Conservation (phyloP, 2,329 filamentous ascomycete species). For the Pyricularia grisea region DNA sequence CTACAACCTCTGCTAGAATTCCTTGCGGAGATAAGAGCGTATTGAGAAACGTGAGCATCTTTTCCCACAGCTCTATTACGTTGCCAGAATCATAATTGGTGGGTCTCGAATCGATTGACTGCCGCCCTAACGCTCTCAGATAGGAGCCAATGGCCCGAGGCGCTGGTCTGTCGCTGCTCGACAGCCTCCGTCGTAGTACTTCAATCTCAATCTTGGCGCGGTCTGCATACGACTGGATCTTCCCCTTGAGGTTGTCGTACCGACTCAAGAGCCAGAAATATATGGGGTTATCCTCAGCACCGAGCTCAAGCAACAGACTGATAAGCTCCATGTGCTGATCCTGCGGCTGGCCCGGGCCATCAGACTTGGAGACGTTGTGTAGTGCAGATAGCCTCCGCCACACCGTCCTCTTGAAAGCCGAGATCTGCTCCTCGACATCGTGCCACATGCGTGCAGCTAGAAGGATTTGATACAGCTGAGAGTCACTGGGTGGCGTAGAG, state of each 20-base stretch:
- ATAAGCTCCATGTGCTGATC: slow-evolving; percentile 90
- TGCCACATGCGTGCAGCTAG: slow-evolving; percentile 91
- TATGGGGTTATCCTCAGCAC: slow-evolving; percentile 91
- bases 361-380: slow-evolving; percentile 45
- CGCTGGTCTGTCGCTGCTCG: slow-evolving; percentile 61
- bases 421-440: slow-evolving; percentile 81
- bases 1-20: slow-evolving; percentile 77
- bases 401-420: slow-evolving; percentile 77
- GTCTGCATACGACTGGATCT: slow-evolving; percentile 71
- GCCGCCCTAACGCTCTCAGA: slow-evolving; percentile 63
- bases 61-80: slow-evolving; percentile 88
- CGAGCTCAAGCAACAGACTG: slow-evolving; percentile 78
- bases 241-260: slow-evolving; percentile 81
- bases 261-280: slow-evolving; percentile 91
- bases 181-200: slow-evolving; percentile 73
- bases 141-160: slow-evolving; percentile 63
- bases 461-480: slow-evolving; percentile 76
- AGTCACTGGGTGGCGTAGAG: slow-evolving; percentile 56
- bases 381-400: slow-evolving; percentile 73
- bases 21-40: slow-evolving; percentile 70
- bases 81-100: slow-evolving; percentile 67
- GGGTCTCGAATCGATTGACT: slow-evolving; percentile 50
- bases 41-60: slow-evolving; percentile 65
- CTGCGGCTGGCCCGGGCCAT: slow-evolving; percentile 48
- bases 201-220: slow-evolving; percentile 89